Evolutionary conservation across 2,329 filamentous ascomycete genomes (phyloP).

Genomic region (Chlorencoelia australis): DNA sequence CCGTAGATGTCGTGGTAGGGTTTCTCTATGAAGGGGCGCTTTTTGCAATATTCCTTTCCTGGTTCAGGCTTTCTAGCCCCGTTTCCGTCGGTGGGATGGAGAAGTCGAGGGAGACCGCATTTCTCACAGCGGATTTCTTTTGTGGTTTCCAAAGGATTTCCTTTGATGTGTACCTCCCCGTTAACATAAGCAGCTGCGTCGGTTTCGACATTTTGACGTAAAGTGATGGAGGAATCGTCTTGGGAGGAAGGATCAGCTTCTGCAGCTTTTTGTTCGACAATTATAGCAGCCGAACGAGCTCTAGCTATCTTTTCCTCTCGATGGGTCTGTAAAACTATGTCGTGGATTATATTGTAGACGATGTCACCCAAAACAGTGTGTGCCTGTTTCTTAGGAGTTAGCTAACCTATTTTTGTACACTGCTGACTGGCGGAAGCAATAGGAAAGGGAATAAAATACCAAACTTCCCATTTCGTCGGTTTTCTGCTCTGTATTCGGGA

Average conservation of each 20-base stretch:
- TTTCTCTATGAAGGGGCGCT: constrained; percentile 67
- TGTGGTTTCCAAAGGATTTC: constrained; percentile 62
- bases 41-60: constrained; percentile 65
- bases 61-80: constrained; percentile 57
- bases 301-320: constrained; percentile 69
- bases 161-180: constrained; percentile 57
- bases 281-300: constrained; percentile 53
- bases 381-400: constrained; percentile 35
- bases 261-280: constrained; percentile 43
- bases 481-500: constrained; percentile 35
- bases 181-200: constrained; percentile 62
- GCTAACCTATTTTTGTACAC: constrained; percentile 5
- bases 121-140: constrained; percentile 63
- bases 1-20: constrained; percentile 72
- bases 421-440: constrained; percentile 9
- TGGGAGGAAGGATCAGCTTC: constrained; percentile 14
- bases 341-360: constrained; percentile 67
- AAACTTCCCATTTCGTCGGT: constrained; percentile 43
- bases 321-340: constrained; percentile 64
- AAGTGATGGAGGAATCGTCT: constrained; percentile 31
- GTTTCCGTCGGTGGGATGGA: constrained; percentile 62
- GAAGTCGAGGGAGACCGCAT: constrained; percentile 64
- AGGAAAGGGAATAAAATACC: constrained; percentile 34
- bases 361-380: constrained; percentile 63
- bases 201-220: constrained; percentile 43